phyloP scores from a whole-genome alignment of 73 alveolate genomes.

The Effrenium voratum region DNA sequence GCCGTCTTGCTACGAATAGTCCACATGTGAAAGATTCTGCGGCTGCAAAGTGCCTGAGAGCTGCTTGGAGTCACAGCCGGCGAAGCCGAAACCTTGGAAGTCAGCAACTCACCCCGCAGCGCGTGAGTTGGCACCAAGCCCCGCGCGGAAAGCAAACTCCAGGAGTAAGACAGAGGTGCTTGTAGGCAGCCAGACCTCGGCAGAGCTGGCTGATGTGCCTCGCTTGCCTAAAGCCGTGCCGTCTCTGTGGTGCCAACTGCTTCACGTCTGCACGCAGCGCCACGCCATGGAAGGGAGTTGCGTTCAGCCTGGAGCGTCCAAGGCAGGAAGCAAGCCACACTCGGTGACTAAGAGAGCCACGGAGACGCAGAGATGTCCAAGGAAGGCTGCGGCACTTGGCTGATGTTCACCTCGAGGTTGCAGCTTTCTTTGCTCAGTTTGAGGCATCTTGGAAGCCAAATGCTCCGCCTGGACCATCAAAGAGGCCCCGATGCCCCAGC shows the following conservation, averaged over 20 bases:
- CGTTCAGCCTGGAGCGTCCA: not conserved
- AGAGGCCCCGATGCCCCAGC: slow-evolving; percentile 50
- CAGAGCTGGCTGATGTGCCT: not conserved
- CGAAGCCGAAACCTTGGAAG: not conserved
- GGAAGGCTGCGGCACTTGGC: slow-evolving; percentile 29
- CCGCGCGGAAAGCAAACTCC: slow-evolving; percentile 8
- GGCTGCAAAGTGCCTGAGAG: too few species aligned
- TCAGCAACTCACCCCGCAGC: not conserved
- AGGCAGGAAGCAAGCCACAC: not conserved
- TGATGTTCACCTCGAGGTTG: slow-evolving; percentile 43
- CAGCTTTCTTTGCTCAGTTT: too few species aligned
- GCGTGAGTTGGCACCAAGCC: not conserved
- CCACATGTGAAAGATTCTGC: too few species aligned
- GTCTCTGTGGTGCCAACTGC: not conserved
- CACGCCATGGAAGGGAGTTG: slow-evolving; percentile 16
- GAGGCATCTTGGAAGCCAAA: not conserved
- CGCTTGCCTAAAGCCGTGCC: not conserved
- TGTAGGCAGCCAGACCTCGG: slow-evolving; percentile 34
- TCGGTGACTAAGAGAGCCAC: not conserved
- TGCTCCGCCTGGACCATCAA: slow-evolving; percentile 35
- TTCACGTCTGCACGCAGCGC: slow-evolving; percentile 29
- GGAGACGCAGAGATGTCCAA: slow-evolving; percentile 25
- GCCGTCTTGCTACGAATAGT: too few species aligned
- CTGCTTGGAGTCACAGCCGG: not conserved
- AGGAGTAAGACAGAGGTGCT: not conserved